Conservation (phyloP, 805 yeast species). For the Teunomyces funiuensis region DNA sequence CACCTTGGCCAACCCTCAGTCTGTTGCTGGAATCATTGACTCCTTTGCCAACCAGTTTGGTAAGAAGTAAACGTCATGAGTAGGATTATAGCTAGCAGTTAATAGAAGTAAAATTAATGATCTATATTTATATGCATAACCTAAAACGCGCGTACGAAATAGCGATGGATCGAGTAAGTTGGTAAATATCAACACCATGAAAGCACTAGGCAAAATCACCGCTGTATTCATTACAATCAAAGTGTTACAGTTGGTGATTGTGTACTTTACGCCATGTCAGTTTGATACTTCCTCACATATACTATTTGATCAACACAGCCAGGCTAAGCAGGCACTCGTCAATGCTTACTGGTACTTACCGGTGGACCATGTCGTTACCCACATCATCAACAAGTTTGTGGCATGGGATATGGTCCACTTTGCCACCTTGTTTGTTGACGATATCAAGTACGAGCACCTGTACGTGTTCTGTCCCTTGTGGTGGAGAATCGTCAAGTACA, state of each 20-base stretch:
- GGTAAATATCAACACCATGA: neutral
- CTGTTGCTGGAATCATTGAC: constrained; percentile 64
- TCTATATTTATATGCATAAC: neutral
- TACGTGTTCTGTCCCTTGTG: constrained; percentile 84
- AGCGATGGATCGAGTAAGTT: neutral
- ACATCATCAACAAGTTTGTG: constrained; percentile 52
- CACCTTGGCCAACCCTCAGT: constrained; percentile 73
- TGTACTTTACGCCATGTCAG: constrained; percentile 41
- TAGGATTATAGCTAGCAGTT: neutral
- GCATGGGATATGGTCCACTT: constrained; percentile 90
- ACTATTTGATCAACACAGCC: constrained; percentile 22
- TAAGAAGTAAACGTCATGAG: constrained; percentile 30
- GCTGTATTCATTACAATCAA: constrained; percentile 32
- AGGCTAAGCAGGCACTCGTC: neutral
- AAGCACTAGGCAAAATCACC: constrained; percentile 3
- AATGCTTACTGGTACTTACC: constrained; percentile 1
- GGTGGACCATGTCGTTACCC: neutral
- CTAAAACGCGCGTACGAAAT: neutral
- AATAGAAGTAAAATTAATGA: neutral
- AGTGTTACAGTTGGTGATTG: constrained; percentile 35
- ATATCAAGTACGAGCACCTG: constrained; percentile 76
- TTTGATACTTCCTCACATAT: constrained; percentile 51
- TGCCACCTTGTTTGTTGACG: constrained; percentile 51
- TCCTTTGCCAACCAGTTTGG: constrained; percentile 40
- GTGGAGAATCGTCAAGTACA: constrained; percentile 50